Percentiles rank a stretch among this genome's conserved stretches.
phyloP scores from a whole-genome alignment of 202 grass and related monocot species.

The Panicum virgatum region DNA sequence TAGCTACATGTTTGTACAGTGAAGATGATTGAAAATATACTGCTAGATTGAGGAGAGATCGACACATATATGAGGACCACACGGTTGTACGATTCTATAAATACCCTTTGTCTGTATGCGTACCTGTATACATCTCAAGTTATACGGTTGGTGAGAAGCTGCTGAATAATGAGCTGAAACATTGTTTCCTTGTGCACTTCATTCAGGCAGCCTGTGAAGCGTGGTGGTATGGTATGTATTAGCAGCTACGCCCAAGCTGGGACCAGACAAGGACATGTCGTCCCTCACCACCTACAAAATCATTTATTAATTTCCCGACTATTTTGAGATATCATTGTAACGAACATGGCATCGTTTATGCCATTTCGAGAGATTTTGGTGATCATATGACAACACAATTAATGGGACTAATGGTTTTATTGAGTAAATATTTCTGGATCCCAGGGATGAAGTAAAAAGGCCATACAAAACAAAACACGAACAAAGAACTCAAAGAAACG shows the following conservation, averaged over 20 bases:
- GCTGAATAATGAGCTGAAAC: slow-evolving; percentile 31
- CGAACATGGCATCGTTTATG: too few species aligned
- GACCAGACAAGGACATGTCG: slow-evolving; percentile 26
- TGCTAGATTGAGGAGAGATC: neutral
- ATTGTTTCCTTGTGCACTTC: slow-evolving; percentile 21
- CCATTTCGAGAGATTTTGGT: too few species aligned
- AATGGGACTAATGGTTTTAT: too few species aligned
- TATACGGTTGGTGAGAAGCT: slow-evolving; percentile 47
- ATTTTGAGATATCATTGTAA: neutral
- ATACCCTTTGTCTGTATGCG: slow-evolving; percentile 13
- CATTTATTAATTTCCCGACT: neutral
- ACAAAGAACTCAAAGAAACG: too few species aligned
- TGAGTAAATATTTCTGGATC: too few species aligned
- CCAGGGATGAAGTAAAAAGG: too few species aligned
- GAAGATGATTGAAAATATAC: neutral
- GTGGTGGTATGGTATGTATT: slow-evolving; percentile 30
- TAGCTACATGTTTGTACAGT: neutral
- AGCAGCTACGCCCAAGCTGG: neutral
- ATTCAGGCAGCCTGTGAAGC: slow-evolving; percentile 20
- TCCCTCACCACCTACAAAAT: slow-evolving; percentile 22
- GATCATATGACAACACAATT: too few species aligned
- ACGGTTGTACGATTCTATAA: neutral
- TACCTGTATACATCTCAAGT: slow-evolving; percentile 37
- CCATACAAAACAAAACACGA: too few species aligned
- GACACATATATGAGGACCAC: neutral